Base-by-base conservation (phyloP, 352 stramenopile genomes). In the Pythium sp. region DNA sequence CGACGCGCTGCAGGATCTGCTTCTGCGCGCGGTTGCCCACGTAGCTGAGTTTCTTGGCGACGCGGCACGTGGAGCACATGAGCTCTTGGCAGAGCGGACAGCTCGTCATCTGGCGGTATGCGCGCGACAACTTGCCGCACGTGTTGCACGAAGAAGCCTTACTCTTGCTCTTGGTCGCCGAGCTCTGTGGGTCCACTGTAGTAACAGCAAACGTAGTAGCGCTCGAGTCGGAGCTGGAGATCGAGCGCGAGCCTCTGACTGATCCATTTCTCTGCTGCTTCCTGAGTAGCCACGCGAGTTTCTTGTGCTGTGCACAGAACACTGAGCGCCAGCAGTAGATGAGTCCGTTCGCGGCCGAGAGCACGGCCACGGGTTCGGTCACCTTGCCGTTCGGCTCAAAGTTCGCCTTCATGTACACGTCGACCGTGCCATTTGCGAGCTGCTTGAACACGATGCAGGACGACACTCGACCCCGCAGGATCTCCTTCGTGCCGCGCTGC, bases 401-500 rank as follows among this genome's bases (percentile, higher is more conserved):
- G 43, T 74, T 78, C 20, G 71, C 75, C 20, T 73, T 75, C 55
- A 83, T 74, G 51, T 82, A 87, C 49, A 81, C 81, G 24, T 89
- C 81, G 4, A 89, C 78, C 0, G 58, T 75, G 0, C 58, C 61
- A 0, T 74, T 51, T 1, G 65, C 62, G 30, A 75, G 73, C 49
- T 85, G 72, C 5, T 69, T 69, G 62, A 79, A 87, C 36, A 87
- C 51, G 3, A 74, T 71, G 51, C 74, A 82, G 30, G 76, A 72
- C 8, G 77, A 87, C 56, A 86, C 72, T 28, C 82, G 77, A n/a
- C 73, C 75, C 2, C 82, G 79, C 51, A 86, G 54, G 53, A 88
- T 76, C 28, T 76, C 38, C 63, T 63, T 34, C 73, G 60, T 1
- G 63, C 72, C 22, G 26, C 53, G 24, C 26, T 74, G 62, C 36